phyloP scores from a whole-genome alignment of 768 basidiomycete species.

The Dentipellis fragilis region DNA sequence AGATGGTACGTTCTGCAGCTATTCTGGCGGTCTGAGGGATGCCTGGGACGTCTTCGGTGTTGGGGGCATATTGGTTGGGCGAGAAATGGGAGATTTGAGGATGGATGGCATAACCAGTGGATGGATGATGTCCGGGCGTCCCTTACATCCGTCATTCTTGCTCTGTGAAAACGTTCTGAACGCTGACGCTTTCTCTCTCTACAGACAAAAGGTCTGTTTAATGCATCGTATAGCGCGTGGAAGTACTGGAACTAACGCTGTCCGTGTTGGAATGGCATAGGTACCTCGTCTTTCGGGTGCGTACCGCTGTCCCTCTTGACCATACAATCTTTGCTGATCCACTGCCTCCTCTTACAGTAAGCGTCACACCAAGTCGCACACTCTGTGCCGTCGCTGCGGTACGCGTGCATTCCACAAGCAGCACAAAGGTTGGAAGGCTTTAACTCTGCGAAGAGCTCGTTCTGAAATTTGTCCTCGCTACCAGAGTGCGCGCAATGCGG shows the following conservation, averaged over 20 bases:
- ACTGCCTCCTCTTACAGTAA: constrained; percentile 46
- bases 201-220: constrained; percentile 71
- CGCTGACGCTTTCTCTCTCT: constrained; percentile 15
- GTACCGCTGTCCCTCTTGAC: constrained; percentile 22
- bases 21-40: constrained; percentile 10
- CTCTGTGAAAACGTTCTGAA: constrained; percentile 10
- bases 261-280: constrained; percentile 29
- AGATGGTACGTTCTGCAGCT: constrained; percentile 34
- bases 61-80: constrained; percentile 7
- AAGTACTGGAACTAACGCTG: constrained; percentile 10
- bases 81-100: constrained; percentile 15
- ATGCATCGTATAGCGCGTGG: constrained; percentile 3
- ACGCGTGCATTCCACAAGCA: constrained; percentile 95
- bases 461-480: neutral
- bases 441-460: neutral
- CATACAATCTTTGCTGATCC: neutral
- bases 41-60: neutral
- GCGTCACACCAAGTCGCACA: constrained; percentile 94
- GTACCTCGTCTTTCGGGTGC: constrained; percentile 94
- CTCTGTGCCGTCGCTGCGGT: constrained; percentile 95
- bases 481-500: constrained; percentile 93
- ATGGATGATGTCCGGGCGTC: constrained; percentile 25
- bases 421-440: constrained; percentile 73
- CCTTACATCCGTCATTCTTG: constrained; percentile 4
- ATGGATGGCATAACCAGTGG: constrained; percentile 22